These are phyloP conservation scores for Geranium rotundifolium DNA, from an alignment of 345 rosid genomes.

Conservation along the genomic window DNA sequence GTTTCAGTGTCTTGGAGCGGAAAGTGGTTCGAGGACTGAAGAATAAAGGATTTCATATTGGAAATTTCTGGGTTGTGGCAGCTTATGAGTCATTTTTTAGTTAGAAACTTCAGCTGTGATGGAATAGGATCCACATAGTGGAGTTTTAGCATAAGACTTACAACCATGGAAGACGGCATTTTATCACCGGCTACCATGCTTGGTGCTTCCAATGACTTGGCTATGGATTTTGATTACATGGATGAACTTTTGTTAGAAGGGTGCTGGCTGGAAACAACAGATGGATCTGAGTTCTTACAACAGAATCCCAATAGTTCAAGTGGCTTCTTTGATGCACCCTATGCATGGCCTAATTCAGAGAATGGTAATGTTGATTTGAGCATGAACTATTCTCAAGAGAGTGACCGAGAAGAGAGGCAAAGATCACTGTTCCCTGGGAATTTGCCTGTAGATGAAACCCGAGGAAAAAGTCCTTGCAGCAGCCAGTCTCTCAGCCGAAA, in stretches of 20 bases:
- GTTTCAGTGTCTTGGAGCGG: background rate
- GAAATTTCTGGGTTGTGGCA: too few relatives aligned
- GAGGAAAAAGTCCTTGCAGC: constrained; percentile 17
- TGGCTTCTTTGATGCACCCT: constrained; percentile 33
- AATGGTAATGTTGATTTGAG: constrained; percentile 18
- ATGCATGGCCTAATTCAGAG: constrained; percentile 33
- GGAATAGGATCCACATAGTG: constrained; percentile 6
- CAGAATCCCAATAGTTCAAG: constrained; percentile 29
- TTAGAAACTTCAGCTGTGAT: background rate
- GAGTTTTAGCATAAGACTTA: constrained; percentile 9
- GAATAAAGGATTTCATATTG: background rate
- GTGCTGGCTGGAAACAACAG: constrained; percentile 84
- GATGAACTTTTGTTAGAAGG: constrained; percentile 80
- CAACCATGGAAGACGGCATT: constrained; percentile 47
- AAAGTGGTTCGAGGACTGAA: background rate
- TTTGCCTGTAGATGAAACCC: constrained; percentile 19
- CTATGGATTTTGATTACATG: constrained; percentile 64
- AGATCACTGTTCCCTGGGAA: constrained; percentile 10
- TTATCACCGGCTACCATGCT: constrained; percentile 28
- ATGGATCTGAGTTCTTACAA: constrained; percentile 67
- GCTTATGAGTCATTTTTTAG: constrained; percentile 1
- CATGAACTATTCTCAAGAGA: constrained; percentile 16
- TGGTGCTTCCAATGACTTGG: constrained; percentile 22
- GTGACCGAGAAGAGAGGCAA: constrained; percentile 28
- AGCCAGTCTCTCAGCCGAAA: constrained; percentile 13